Evolutionary conservation across 1,139 yeast species (phyloP).

Genomic region (Magnusiomyces tetraspermus): DNA sequence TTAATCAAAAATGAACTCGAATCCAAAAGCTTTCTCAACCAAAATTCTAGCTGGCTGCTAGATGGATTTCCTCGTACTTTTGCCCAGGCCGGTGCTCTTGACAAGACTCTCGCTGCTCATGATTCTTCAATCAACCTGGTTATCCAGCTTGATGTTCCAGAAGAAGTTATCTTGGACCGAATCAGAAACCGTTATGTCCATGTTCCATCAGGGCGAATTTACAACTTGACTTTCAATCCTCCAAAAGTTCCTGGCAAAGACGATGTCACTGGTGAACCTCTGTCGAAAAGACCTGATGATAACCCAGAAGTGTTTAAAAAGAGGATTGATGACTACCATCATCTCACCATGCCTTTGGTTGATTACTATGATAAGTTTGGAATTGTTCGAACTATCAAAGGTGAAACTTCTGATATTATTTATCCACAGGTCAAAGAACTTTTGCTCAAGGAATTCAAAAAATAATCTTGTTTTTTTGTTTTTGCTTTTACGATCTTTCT

Average conservation of each 20-base stretch:
- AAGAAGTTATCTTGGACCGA: constrained; percentile 63
- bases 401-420: constrained; percentile 75
- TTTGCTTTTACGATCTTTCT: background rate
- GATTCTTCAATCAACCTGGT: constrained; percentile 54
- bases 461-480: background rate
- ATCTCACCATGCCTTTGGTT: constrained; percentile 53
- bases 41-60: constrained; percentile 52
- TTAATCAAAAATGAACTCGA: constrained; percentile 47
- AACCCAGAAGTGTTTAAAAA: constrained; percentile 53
- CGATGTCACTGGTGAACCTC: constrained; percentile 81
- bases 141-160: constrained; percentile 77
- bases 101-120: constrained; percentile 36
- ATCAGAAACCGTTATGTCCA: constrained; percentile 85
- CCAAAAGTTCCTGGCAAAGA: constrained; percentile 75
- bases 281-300: constrained; percentile 73
- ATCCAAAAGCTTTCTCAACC: constrained; percentile 39
- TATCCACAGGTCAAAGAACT: constrained; percentile 51
- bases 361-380: constrained; percentile 49
- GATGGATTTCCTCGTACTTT: constrained; percentile 89
- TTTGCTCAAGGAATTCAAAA: constrained; percentile 9
- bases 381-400: constrained; percentile 49
- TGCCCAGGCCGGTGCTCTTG: constrained; percentile 57
- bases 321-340: constrained; percentile 55
- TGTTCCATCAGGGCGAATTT: constrained; percentile 72
- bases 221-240: constrained; percentile 78